Base-by-base conservation (phyloP, 148 eudicot genomes). In the Diospyros lotus region DNA sequence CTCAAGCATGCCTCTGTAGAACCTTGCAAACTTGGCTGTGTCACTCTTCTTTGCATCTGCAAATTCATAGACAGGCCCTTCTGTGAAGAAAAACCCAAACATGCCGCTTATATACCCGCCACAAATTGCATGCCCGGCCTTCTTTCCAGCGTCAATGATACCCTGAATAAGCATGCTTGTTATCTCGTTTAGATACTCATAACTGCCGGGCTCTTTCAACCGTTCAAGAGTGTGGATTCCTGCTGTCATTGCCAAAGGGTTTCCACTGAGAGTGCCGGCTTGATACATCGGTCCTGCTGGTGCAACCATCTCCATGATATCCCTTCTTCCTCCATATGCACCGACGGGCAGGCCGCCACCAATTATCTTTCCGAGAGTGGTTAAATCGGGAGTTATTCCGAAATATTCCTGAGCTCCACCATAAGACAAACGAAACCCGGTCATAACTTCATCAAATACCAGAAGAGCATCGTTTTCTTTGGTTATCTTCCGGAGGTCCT, bases 291-390 rank as follows among this genome's bases (percentile, higher is more conserved):
- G 98, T 28, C 97, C 97, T 0, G 96, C 88, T 5, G 99, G 99
- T 17, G 98, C 99, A 52, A 96, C 98, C 97, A 89, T 91, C 79
- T 93, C 97, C 99, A 96, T 96, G 6, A 96, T 96, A n/a, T 96
- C 99, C 60, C 93, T 78, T 81, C 97, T 88, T 41, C 97, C 99
- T 68, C 99, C 99, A 52, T 93, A 96, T 43, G 98, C 98, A 43
- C 98, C 98, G 52, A 95, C 97, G 0, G 97, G 98, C 12, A 95
- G 71, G 40, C 98, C 98, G 11, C 98, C 98, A 63, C 98, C 96
- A 2, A 95, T 95, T 69, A 95, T 86, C 80, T 92, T 95, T 63
- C 98, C 98, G 2, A 95, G 84, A 9, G 98, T 95, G 5, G 97
- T 87, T 69, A 95, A 79, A 79, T 95, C 98, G 0, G 97, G 98